phyloP scores from a whole-genome alignment of 2,329 filamentous ascomycete genomes.

The Diaporthe humulicola region DNA sequence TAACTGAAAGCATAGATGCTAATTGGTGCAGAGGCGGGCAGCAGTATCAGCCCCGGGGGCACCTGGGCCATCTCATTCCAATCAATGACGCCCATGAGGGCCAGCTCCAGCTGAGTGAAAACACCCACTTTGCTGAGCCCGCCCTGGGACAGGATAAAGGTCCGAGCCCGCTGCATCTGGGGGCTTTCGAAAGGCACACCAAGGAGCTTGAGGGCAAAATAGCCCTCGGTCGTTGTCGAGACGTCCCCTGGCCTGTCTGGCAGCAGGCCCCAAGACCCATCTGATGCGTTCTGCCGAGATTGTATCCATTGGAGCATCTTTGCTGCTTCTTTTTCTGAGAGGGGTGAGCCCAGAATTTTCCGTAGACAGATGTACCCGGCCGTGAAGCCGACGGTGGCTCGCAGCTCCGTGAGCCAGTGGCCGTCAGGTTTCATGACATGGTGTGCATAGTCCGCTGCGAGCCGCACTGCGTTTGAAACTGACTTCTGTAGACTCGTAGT shows the following conservation, averaged over 20 bases:
- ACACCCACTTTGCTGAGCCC: conserved; percentile 2
- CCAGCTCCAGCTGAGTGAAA: not conserved
- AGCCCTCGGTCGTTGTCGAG: not conserved
- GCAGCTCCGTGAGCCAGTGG: conserved; percentile 1
- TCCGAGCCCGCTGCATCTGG: not conserved
- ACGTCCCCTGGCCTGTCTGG: conserved; percentile 4
- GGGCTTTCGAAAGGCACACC: not conserved
- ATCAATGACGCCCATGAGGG: not conserved
- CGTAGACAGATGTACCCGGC: not conserved
- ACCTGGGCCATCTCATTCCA: conserved; percentile 15
- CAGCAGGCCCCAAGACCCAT: not conserved
- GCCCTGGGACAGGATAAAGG: not conserved
- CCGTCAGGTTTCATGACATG: not conserved
- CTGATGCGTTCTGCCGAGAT: not conserved
- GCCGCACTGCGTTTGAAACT: not conserved
- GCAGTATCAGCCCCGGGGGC: not conserved
- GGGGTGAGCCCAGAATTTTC: not conserved
- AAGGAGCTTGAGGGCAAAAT: conserved; percentile 14
- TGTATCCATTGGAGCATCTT: not conserved
- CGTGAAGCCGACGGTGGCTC: not conserved
- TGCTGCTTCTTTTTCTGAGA: not conserved
- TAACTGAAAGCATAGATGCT: not conserved
- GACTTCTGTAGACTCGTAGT: not conserved
- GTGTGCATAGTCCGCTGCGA: not conserved
- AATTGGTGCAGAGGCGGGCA: not conserved